Evolutionary conservation across 2,329 filamentous ascomycete species (phyloP).

Genomic region (Fusarium citri): DNA sequence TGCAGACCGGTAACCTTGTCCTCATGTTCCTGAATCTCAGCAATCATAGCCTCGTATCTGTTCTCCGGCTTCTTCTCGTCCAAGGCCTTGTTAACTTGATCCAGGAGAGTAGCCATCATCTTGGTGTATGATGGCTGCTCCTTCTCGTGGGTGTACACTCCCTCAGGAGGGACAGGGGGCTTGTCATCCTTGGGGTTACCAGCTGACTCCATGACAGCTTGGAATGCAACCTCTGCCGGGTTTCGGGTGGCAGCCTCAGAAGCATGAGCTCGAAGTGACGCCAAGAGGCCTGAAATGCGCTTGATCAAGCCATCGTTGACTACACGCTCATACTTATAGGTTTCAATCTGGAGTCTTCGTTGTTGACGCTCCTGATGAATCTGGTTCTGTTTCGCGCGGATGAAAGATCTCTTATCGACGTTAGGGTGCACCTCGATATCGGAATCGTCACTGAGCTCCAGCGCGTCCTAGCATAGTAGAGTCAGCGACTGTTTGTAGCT

Average conservation of each 20-base stretch:
- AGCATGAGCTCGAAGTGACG: constrained; percentile 78
- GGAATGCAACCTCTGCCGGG: constrained; percentile 87
- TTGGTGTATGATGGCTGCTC: constrained; percentile 87
- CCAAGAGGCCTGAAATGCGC: constrained; percentile 84
- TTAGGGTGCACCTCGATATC: constrained; percentile 99
- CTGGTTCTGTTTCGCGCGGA: constrained; percentile 96
- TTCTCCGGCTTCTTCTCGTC: constrained; percentile 79
- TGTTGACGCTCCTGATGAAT: constrained; percentile 92
- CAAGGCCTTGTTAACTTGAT: constrained; percentile 88
- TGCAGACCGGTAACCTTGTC: constrained; percentile 83
- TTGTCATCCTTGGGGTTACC: constrained; percentile 78
- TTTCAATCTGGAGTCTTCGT: constrained; percentile 88
- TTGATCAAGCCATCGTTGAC: constrained; percentile 91
- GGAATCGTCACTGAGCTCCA: constrained; percentile 98
- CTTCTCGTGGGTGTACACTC: constrained; percentile 80
- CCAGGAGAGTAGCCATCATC: constrained; percentile 97
- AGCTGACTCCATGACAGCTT: constrained; percentile 85
- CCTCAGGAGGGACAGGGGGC: constrained; percentile 79
- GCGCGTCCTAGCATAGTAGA: constrained; percentile 71
- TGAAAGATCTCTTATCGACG: constrained; percentile 98
- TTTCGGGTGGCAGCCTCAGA: constrained; percentile 72
- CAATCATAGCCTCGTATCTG: constrained; percentile 79
- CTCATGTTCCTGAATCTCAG: constrained; percentile 81
- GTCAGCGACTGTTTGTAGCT: constrained; percentile 14
- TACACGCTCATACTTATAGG: constrained; percentile 89